These are phyloP conservation scores for Trametes versicolor DNA, from an alignment of 1,284 basidiomycete species.

Conservation along the genomic window DNA sequence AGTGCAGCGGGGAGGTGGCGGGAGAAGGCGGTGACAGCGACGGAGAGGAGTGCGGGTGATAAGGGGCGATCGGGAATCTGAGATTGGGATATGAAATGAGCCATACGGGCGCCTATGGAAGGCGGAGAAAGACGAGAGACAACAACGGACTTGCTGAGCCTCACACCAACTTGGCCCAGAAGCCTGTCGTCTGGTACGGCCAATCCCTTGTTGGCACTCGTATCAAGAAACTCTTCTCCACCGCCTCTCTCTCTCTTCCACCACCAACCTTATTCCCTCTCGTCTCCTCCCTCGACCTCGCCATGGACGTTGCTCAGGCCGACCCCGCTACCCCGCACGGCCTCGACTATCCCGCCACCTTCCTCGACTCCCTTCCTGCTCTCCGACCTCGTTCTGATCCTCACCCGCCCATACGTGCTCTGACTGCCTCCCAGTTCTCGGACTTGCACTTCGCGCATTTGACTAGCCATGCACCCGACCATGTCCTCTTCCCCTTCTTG, in stretches of 20 bases:
- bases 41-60: conserved; percentile 34
- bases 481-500: conserved; percentile 84
- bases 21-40: conserved; percentile 25
- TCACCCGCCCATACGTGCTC: conserved; percentile 56
- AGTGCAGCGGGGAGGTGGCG: conserved; percentile 15
- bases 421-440: conserved; percentile 66
- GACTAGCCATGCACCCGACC: conserved; percentile 76
- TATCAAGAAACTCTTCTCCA: conserved; percentile 21
- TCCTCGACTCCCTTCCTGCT: conserved; percentile 51
- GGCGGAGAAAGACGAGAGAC: conserved; percentile 22
- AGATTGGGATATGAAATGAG: conserved; percentile 35
- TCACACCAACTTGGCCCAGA: conserved; percentile 18
- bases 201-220: conserved; percentile 25
- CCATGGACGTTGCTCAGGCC: conserved; percentile 28
- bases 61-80: conserved; percentile 34
- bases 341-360: conserved; percentile 52
- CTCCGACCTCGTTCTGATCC: conserved; percentile 50
- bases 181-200: conserved; percentile 27
- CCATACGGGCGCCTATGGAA: conserved; percentile 24
- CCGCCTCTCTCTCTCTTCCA: conserved; percentile 24
- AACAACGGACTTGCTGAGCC: conserved; percentile 23
- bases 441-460: conserved; percentile 70
- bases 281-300: conserved; percentile 12
- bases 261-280: conserved; percentile 28
- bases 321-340: conserved; percentile 46